Base-by-base conservation (phyloP, 805 yeast species). In the Candida namnaoensis region DNA sequence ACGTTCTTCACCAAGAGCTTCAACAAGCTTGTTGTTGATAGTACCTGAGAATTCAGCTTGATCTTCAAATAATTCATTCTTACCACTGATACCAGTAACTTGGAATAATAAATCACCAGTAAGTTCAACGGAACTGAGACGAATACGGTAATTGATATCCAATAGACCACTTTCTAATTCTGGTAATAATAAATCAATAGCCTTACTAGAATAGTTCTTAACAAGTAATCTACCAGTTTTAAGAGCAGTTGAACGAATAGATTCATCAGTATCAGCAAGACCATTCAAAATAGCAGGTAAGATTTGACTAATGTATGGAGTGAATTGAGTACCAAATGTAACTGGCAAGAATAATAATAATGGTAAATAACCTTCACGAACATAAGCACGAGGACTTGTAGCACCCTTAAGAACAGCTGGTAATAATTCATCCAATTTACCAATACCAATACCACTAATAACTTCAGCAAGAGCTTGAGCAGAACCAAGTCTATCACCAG, bases 381-480 rank as follows among this genome's bases (percentile, higher is more conserved):
- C 76, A 58, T 80, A 78, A 19, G 81, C 54, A 54, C 83, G 76
- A n/a, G 79, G 56, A 35, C 78, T 75, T 10, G 77, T 69, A 24
- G 95, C 86, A 54, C 82, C 82, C 7, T 76, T 64, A 52, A 93
- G 71, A 47, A 93, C 82, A 1, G 70, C 62, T 33, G 99, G 99
- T 45, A 93, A 66, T 55, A 90, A 63, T 56, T 88, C 97, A 51
- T 93, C 99, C 57, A 93, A 72, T 54, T 88, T 88, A 47, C 78
- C 63, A 38, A 88, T 63, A 52, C 99, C 99, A 41, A 93, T 73
- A 48, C 99, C 99, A 53, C 87, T 81, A 42, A 88, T 76, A 47
- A 93, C 95, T 64, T 93, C 99, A 14, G 96, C 78, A 43, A 93
- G 73, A 2, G 96, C 98, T 68, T 93, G 99, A 0, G 98, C 99